phyloP scores from a whole-genome alignment of 148 eudicot genomes.

The Cornus kousa region DNA sequence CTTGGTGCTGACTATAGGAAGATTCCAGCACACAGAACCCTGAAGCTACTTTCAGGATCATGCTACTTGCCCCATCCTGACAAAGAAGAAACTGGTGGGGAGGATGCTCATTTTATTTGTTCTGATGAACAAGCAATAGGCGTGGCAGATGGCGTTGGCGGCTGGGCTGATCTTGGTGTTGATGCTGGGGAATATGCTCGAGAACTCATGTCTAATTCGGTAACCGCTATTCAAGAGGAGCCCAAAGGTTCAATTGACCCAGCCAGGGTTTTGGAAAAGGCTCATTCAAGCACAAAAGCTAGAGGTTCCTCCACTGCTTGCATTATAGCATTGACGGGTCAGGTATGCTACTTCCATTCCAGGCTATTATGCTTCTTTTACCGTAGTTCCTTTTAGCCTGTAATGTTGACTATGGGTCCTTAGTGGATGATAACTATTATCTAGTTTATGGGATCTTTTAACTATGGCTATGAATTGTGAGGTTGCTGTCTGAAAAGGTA shows the following conservation, averaged over 20 bases:
- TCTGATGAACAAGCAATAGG: constrained; percentile 61
- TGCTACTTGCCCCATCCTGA: constrained; percentile 77
- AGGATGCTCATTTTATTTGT: constrained; percentile 76
- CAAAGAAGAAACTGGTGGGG: constrained; percentile 79
- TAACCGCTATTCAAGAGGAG: constrained; percentile 58
- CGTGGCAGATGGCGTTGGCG: constrained; percentile 80
- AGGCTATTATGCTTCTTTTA: background rate
- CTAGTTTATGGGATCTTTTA: too few species aligned
- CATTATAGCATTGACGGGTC: constrained; percentile 61
- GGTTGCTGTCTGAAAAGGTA: background rate
- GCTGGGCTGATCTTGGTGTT: constrained; percentile 70
- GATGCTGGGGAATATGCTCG: constrained; percentile 69
- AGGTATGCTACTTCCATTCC: constrained; percentile 34
- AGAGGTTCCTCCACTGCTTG: constrained; percentile 78
- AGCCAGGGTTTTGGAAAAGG: constrained; percentile 70
- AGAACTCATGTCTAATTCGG: constrained; percentile 68
- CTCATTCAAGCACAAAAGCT: constrained; percentile 58
- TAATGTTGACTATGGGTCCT: background rate
- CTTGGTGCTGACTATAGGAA: constrained; percentile 35
- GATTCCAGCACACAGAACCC: constrained; percentile 26
- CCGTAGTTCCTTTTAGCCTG: background rate
- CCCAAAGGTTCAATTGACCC: constrained; percentile 66
- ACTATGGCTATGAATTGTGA: background rate
- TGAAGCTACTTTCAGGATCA: constrained; percentile 61
- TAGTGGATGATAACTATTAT: background rate